These are phyloP conservation scores for Claviceps maximensis DNA, from an alignment of 2,329 filamentous ascomycete species.

Conservation along the genomic window DNA sequence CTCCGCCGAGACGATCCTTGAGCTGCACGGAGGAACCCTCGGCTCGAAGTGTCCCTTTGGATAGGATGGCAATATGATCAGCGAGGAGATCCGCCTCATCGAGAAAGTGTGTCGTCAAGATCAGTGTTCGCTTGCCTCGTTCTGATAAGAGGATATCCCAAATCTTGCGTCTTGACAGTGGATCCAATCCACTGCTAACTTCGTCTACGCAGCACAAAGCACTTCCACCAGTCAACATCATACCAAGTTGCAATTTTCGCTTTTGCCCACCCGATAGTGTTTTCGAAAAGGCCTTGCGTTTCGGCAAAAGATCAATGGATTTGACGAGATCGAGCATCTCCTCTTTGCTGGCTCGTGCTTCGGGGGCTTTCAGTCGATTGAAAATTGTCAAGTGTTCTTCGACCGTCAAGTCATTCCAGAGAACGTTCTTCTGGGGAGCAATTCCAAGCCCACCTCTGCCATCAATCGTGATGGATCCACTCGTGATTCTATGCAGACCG, in stretches of 20 bases:
- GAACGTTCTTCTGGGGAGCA: slow-evolving; percentile 85
- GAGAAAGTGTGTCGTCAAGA: slow-evolving; percentile 85
- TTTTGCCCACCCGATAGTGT: slow-evolving; percentile 87
- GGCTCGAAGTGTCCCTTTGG: slow-evolving; percentile 69
- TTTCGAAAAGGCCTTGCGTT: slow-evolving; percentile 56
- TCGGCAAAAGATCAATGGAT: slow-evolving; percentile 62
- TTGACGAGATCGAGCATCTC: slow-evolving; percentile 51
- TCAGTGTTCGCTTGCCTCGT: slow-evolving; percentile 66
- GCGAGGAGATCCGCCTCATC: slow-evolving; percentile 86
- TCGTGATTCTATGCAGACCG: slow-evolving; percentile 64
- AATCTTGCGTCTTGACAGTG: slow-evolving; percentile 73
- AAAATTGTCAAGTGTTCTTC: slow-evolving; percentile 76
- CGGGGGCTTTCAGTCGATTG: slow-evolving; percentile 62
- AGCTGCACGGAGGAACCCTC: slow-evolving; percentile 75
- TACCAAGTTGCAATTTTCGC: slow-evolving; percentile 78
- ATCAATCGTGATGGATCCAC: slow-evolving; percentile 64
- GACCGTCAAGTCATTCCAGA: slow-evolving; percentile 82
- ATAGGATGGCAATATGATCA: slow-evolving; percentile 79
- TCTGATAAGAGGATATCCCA: slow-evolving; percentile 89
- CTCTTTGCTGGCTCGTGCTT: slow-evolving; percentile 38
- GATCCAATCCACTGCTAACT: slow-evolving; percentile 78
- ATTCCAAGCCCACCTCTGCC: slow-evolving; percentile 70
- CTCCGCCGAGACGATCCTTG: slow-evolving; percentile 69
- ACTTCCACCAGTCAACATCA: slow-evolving; percentile 89
- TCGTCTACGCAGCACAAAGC: slow-evolving; percentile 85